A percentile compares a stretch with the other conserved stretches of the same genome.
These are phyloP conservation scores for Rhodotorula babjevae DNA, from an alignment of 768 basidiomycete species.

Conservation along the genomic window DNA sequence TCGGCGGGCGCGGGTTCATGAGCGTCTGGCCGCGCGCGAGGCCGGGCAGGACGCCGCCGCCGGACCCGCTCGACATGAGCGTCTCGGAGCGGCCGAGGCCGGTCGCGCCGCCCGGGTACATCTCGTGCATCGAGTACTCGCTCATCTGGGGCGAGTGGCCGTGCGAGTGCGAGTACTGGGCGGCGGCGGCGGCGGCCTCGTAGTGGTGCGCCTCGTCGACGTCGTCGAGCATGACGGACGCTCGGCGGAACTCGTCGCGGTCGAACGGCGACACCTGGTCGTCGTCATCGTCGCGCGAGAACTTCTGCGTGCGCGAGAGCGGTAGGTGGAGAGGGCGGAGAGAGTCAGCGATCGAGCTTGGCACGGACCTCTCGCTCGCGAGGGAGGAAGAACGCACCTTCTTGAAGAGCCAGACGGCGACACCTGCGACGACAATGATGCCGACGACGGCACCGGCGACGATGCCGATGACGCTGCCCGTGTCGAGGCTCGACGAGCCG, in stretches of 20 bases:
- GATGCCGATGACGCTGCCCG: slow-evolving; percentile 52
- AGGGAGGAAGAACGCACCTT: background rate
- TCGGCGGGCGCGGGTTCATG: slow-evolving; percentile 28
- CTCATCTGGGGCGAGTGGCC: slow-evolving; percentile 38
- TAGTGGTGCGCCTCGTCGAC: slow-evolving; percentile 15
- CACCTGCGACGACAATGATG: slow-evolving; percentile 19
- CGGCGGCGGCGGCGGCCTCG: background rate
- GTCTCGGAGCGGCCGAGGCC: slow-evolving; percentile 9
- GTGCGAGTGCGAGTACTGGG: background rate
- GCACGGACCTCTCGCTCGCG: no score
- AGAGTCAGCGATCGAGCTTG: background rate
- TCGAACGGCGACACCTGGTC: slow-evolving; percentile 35
- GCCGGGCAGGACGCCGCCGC: slow-evolving; percentile 15
- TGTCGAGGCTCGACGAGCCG: slow-evolving; percentile 52
- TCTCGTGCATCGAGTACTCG: slow-evolving; percentile 25
- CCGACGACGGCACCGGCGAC: slow-evolving; percentile 31
- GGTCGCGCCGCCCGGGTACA: background rate
- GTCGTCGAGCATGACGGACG: slow-evolving; percentile 34
- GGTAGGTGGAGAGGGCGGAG: no score
- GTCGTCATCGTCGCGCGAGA: slow-evolving; percentile 19
- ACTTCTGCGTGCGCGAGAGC: background rate
- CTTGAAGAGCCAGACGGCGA: slow-evolving; percentile 28
- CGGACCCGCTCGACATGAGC: slow-evolving; percentile 3
- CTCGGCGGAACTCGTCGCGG: slow-evolving; percentile 34
- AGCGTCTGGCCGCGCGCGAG: slow-evolving; percentile 26